These are phyloP conservation scores for Effrenium voratum DNA, from an alignment of 73 alveolate species.

Conservation along the genomic window DNA sequence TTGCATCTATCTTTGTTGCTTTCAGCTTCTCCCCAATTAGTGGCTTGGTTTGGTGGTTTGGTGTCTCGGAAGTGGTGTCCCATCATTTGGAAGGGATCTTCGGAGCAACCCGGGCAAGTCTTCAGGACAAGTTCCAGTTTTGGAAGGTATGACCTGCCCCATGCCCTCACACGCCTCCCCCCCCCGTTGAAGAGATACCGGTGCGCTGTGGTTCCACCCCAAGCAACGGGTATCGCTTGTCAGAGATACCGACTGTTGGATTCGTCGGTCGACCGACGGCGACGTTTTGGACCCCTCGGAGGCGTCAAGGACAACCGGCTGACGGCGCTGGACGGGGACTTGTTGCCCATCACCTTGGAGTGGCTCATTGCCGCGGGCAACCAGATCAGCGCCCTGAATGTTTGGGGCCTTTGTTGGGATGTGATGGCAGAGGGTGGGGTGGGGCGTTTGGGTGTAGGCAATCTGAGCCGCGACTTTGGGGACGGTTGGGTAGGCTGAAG, in stretches of 20 bases:
- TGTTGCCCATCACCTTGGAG: conserved; percentile 33
- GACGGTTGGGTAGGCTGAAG: too few species aligned
- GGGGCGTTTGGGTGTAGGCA: too few species aligned
- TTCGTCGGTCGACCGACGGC: background rate
- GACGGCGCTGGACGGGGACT: conserved; percentile 21
- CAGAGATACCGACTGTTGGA: background rate
- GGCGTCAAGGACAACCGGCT: conserved; percentile 82
- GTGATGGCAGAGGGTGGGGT: background rate
- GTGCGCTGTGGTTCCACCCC: background rate
- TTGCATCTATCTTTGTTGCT: too few species aligned
- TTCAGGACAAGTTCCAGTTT: background rate
- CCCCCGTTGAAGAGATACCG: background rate
- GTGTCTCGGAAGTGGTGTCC: too few species aligned
- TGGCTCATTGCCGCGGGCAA: conserved; percentile 90
- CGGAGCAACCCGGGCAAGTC: too few species aligned
- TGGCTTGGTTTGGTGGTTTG: too few species aligned
- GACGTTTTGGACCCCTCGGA: background rate
- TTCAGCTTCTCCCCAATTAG: too few species aligned
- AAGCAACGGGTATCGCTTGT: background rate
- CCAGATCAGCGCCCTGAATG: conserved; percentile 32
- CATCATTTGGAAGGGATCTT: too few species aligned
- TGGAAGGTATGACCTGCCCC: background rate
- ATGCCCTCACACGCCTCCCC: background rate
- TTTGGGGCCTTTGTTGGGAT: background rate
- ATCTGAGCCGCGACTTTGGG: too few species aligned